phyloP scores from a whole-genome alignment of 2,329 filamentous ascomycete species.

The Ascochyta koolunga region DNA sequence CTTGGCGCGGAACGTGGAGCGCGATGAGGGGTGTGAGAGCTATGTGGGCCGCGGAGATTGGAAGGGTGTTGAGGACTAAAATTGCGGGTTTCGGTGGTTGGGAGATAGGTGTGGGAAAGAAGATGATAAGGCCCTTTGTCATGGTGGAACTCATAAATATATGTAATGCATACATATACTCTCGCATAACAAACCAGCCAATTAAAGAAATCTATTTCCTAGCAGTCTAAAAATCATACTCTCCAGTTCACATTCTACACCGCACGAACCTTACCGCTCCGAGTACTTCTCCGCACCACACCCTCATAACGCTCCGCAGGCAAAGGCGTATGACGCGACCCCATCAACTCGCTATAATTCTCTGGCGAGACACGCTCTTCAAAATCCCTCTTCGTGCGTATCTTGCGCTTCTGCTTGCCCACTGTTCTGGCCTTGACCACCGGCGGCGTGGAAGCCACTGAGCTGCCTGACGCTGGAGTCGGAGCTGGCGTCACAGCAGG shows the following conservation, averaged over 20 bases:
- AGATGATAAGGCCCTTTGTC: too few species aligned
- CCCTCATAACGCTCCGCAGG: not conserved
- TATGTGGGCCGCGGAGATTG: constrained; percentile 67
- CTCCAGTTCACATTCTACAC: not conserved
- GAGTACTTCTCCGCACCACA: not conserved
- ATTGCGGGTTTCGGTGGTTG: too few species aligned
- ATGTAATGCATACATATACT: not conserved
- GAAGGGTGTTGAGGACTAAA: constrained; percentile 58
- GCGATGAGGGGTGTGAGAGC: constrained; percentile 64
- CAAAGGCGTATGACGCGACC: not conserved
- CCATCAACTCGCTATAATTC: not conserved
- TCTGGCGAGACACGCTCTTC: constrained; percentile 3
- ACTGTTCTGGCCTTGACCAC: not conserved
- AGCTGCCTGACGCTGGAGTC: not conserved
- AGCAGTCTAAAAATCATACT: too few species aligned
- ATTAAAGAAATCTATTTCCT: too few species aligned
- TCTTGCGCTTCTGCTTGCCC: constrained; percentile 1
- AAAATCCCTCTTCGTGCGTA: constrained; percentile 1
- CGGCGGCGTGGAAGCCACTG: not conserved
- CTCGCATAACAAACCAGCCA: not conserved
- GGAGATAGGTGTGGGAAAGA: too few species aligned
- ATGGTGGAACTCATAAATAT: not conserved
- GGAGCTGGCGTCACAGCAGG: not conserved
- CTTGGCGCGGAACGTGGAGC: constrained; percentile 63
- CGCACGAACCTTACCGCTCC: not conserved